Evolutionary conservation across 805 yeast species (phyloP).

Genomic region (Clavispora santaluciae): DNA sequence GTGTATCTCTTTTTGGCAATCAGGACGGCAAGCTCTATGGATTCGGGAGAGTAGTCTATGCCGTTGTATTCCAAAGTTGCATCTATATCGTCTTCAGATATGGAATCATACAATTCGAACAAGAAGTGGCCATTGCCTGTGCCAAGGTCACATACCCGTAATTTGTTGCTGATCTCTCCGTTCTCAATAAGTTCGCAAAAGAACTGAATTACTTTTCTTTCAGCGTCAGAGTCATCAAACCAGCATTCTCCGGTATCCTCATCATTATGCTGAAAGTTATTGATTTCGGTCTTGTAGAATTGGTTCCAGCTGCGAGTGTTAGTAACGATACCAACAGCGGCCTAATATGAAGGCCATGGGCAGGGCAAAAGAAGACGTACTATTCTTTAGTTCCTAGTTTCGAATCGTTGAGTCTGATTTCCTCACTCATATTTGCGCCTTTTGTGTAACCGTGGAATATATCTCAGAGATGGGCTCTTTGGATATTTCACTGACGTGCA

Average conservation of each 20-base stretch:
- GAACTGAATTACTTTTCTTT: conserved; percentile 72
- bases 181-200: conserved; percentile 36
- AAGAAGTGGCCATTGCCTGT: conserved; percentile 94
- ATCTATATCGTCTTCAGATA: conserved; percentile 46
- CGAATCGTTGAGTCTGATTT: conserved; percentile 60
- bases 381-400: conserved; percentile 83
- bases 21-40: conserved; percentile 68
- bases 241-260: conserved; percentile 93
- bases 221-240: conserved; percentile 96
- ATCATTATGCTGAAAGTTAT: conserved; percentile 67
- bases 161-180: conserved; percentile 13
- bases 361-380: conserved; percentile 30
- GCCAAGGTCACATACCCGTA: conserved; percentile 72
- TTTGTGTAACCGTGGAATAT: not conserved
- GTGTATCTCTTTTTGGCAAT: conserved; percentile 43
- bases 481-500: not conserved
- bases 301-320: conserved; percentile 67
- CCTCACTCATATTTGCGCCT: conserved; percentile 9
- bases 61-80: conserved; percentile 41
- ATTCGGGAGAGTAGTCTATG: conserved; percentile 77
- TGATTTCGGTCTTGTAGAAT: conserved; percentile 68
- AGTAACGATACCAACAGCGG: conserved; percentile 7
- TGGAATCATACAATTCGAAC: conserved; percentile 63
- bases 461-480: not conserved
- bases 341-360: too few relatives aligned